Base-by-base conservation (phyloP, 805 yeast genomes). In the Candida krabiensis region DNA sequence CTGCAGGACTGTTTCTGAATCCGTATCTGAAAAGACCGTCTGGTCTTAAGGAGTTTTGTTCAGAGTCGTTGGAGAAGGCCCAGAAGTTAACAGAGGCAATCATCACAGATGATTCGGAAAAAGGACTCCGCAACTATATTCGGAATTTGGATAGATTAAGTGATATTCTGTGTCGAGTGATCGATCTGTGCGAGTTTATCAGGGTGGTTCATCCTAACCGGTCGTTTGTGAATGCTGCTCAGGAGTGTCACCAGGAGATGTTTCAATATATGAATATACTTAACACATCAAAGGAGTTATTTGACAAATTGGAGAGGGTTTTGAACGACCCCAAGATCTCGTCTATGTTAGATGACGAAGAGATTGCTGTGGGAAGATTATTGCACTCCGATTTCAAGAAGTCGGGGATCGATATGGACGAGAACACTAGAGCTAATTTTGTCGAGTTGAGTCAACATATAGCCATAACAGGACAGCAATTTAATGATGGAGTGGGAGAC, bases 211-310 rank as follows among this genome's bases (percentile, higher is more conserved):
- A 91, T 57, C 97, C 98, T 1, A 75, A 81, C 46, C 67, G 67
- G 34, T 61, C 67, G 13, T 88, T 86, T 72, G 71, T 84, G 9
- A 71, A 70, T 27, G 90, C 89, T 2, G 96, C 99, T 1, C 96
- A 91, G 55, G 72, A 75, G 30, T 84, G 93, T 25, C 96, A 91
- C 56, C 95, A 87, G 50, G 70, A 79, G 46, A 78, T 91, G 85
- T 91, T 83, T 61, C 95, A 89, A 55, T 90, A 83, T 61, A 93
- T 93, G 99, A 93, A 89, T 61, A 75, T 83, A 37, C 68, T 93
- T 30, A 93, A 93, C 60, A 90, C 98, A 2, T 83, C 87, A 38
- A 84, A 80, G 12, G 82, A 75, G 25, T 68, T 93, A 19, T 87
- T 81, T 53, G 61, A 66, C 32, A 77, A 75, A 30, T 69, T 93